phyloP scores from a whole-genome alignment of 2,329 filamentous ascomycete genomes.

The Helotiales sp. region DNA sequence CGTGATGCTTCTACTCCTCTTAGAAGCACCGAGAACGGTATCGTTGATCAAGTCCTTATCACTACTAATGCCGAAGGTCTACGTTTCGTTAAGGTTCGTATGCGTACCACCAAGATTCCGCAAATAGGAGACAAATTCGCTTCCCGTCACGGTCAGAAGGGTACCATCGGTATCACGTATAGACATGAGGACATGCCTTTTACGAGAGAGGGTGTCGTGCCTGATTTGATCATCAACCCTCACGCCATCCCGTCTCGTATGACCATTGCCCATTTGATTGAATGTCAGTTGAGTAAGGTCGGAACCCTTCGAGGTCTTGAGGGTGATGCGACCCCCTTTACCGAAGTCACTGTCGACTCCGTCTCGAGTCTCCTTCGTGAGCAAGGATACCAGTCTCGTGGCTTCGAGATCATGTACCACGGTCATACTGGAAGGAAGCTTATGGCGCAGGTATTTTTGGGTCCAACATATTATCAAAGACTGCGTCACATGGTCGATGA shows the following conservation, averaged over 20 bases:
- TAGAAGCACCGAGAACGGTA: constrained; percentile 93
- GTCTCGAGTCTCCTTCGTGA: constrained; percentile 83
- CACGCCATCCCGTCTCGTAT: constrained; percentile 99
- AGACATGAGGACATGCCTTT: constrained; percentile 99
- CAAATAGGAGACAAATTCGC: constrained; percentile 99
- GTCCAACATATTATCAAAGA: constrained; percentile 98
- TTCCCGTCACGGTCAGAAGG: constrained; percentile 98
- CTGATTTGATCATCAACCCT: constrained; percentile 98
- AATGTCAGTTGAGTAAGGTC: constrained; percentile 96
- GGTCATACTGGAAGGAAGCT: constrained; percentile 95
- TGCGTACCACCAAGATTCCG: constrained; percentile 94
- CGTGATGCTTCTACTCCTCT: constrained; percentile 94
- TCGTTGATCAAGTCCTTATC: constrained; percentile 88
- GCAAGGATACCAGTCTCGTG: constrained; percentile 93
- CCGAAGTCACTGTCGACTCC: constrained; percentile 93
- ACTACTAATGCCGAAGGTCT: constrained; percentile 94
- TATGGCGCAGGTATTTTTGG: constrained; percentile 92
- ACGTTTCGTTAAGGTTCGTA: constrained; percentile 95
- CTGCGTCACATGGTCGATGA: constrained; percentile 99
- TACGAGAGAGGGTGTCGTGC: constrained; percentile 83
- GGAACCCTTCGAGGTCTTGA: constrained; percentile 91
- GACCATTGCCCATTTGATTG: constrained; percentile 99
- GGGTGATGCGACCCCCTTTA: constrained; percentile 97
- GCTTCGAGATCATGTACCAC: constrained; percentile 99
- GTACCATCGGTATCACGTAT: constrained; percentile 98